phyloP scores from a whole-genome alignment of 345 rosid species.

The Anastatica hierochuntica region DNA sequence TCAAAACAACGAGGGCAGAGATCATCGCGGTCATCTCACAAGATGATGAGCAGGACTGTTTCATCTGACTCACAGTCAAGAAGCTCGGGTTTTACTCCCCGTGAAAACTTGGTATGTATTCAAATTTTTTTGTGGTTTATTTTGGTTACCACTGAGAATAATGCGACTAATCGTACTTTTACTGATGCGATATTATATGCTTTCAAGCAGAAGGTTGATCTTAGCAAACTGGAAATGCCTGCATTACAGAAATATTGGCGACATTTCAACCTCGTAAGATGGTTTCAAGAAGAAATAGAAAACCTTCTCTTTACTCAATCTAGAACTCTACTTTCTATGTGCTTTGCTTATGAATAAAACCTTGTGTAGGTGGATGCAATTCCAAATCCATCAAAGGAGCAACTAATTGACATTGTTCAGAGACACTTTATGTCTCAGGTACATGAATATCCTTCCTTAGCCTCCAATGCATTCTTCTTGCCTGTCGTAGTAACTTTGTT shows the following conservation, averaged over 20 bases:
- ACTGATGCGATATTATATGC: neutral
- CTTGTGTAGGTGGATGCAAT: slow-evolving; percentile 56
- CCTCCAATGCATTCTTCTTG: neutral
- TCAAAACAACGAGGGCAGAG: slow-evolving; percentile 45
- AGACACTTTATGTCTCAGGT: slow-evolving; percentile 98
- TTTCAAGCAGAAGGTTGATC: slow-evolving; percentile 62
- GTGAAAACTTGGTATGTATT: slow-evolving; percentile 43
- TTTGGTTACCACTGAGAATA: neutral
- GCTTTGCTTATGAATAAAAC: neutral
- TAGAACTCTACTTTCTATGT: neutral
- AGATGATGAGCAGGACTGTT: slow-evolving; percentile 51
- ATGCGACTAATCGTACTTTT: neutral
- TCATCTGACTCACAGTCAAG: slow-evolving; percentile 63
- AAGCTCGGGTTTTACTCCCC: slow-evolving; percentile 48
- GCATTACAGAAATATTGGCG: slow-evolving; percentile 84
- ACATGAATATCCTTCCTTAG: neutral
- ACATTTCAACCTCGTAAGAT: slow-evolving; percentile 85
- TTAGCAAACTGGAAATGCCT: slow-evolving; percentile 82
- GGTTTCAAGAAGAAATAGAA: neutral
- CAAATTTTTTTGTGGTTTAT: neutral
- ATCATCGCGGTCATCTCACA: slow-evolving; percentile 48
- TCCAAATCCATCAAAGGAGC: slow-evolving; percentile 88
- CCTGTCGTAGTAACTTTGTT: neutral
- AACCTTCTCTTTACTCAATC: neutral
- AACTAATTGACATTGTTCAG: slow-evolving; percentile 70